Conservation (phyloP, 352 stramenopile species). For the Thalassiosira hispida region DNA sequence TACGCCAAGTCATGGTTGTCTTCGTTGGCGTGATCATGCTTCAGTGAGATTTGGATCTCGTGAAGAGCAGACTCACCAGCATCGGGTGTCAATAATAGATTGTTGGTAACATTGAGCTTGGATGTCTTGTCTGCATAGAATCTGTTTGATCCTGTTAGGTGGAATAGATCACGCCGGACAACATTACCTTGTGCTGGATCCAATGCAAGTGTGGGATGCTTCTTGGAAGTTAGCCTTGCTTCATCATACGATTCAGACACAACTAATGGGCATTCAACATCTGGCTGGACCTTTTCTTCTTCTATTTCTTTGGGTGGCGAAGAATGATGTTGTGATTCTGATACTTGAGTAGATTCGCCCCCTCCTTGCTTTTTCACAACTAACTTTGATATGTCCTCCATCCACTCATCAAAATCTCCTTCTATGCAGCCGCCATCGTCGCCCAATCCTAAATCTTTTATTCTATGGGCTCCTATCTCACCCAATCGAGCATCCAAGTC, state of each 20-base stretch:
- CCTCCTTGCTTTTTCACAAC: not conserved
- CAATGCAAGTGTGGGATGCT: conserved; percentile 46
- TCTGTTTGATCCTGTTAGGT: conserved; percentile 29
- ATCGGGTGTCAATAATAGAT: conserved; percentile 43
- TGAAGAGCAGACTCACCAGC: conserved; percentile 44
- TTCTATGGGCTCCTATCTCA: conserved; percentile 44
- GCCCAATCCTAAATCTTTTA: conserved; percentile 62
- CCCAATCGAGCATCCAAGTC: conserved; percentile 60
- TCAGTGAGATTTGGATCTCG: conserved; percentile 53
- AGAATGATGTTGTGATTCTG: not conserved
- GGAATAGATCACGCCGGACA: conserved; percentile 45
- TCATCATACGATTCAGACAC: conserved; percentile 10
- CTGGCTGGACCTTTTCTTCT: conserved; percentile 1
- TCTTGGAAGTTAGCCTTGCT: conserved; percentile 40
- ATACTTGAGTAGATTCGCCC: not conserved
- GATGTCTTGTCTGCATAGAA: conserved; percentile 56
- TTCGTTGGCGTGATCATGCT: conserved; percentile 15
- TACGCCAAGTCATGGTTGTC: conserved; percentile 33
- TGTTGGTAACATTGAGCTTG: conserved; percentile 49
- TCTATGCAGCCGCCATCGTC: conserved; percentile 77
- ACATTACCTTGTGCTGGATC: conserved; percentile 22
- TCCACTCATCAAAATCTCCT: conserved; percentile 78
- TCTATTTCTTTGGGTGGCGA: not conserved
- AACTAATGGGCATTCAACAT: conserved; percentile 18
- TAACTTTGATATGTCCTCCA: conserved; percentile 38